These are phyloP conservation scores for Hyaloraphidium curvatum DNA, from an alignment of 192 early-diverging fungal species.

Conservation along the genomic window DNA sequence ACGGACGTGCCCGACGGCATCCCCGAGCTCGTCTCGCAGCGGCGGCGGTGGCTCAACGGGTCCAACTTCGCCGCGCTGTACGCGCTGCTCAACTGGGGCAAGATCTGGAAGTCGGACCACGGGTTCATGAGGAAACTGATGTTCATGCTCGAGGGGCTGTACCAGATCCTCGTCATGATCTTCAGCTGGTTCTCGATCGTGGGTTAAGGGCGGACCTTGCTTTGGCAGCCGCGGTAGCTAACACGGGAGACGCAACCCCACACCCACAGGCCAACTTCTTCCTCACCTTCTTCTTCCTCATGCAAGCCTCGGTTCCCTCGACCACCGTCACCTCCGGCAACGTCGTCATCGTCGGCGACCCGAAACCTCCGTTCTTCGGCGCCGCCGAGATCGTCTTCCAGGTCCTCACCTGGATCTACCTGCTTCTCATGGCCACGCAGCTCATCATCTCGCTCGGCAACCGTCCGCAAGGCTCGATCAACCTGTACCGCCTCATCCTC, in stretches of 20 bases:
- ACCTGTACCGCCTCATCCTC: constrained; percentile 66
- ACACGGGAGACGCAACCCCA: too few relatives aligned
- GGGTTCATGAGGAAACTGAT: constrained; percentile 45
- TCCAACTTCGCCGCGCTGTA: constrained; percentile 86
- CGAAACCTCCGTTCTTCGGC: constrained; percentile 40
- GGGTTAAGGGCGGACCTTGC: too few relatives aligned
- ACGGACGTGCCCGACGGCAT: constrained; percentile 86
- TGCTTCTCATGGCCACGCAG: constrained; percentile 57
- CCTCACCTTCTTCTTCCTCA: constrained; percentile 73
- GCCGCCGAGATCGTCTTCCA: constrained; percentile 39
- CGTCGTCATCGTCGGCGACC: constrained; percentile 9
- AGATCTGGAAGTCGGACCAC: constrained; percentile 63
- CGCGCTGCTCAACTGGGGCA: constrained; percentile 54
- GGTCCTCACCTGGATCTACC: constrained; percentile 51
- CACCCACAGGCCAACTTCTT: constrained; percentile 76
- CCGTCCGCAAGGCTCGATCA: constrained; percentile 77
- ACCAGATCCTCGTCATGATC: constrained; percentile 57
- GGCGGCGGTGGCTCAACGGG: constrained; percentile 92
- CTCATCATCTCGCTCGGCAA: constrained; percentile 89
- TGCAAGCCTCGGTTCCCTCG: not conserved
- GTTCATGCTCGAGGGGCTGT: constrained; percentile 57
- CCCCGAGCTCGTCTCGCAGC: constrained; percentile 87
- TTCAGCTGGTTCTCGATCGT: constrained; percentile 84
- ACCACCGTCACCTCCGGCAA: constrained; percentile 16
- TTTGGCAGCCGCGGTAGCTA: too few relatives aligned